These are phyloP conservation scores for Theileria orientalis DNA, from an alignment of 169 alveolate species.

Conservation along the genomic window DNA sequence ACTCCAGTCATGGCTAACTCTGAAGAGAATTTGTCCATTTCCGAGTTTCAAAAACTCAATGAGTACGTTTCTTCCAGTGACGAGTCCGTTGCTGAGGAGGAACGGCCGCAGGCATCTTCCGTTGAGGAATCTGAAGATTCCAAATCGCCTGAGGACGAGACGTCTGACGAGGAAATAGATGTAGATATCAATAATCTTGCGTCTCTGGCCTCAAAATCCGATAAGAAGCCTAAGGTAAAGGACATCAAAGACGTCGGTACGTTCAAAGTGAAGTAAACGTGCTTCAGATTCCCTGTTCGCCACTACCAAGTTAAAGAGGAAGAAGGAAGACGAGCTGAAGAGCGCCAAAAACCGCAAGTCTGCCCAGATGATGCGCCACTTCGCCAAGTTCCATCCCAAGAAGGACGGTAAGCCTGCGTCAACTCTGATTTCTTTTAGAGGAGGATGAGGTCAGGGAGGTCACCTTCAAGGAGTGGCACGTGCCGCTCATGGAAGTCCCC, in stretches of 20 bases:
- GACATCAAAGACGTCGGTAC: conserved; percentile 6
- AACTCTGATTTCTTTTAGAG: background rate
- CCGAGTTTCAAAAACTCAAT: conserved; percentile 4
- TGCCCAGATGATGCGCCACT: conserved; percentile 1
- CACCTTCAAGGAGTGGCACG: conserved; percentile 27
- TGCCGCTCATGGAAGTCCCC: conserved; percentile 17
- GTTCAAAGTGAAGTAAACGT: background rate
- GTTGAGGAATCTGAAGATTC: background rate
- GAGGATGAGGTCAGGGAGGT: background rate
- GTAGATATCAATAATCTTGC: conserved; percentile 3
- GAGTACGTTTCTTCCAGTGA: conserved; percentile 12
- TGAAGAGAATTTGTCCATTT: conserved; percentile 4
- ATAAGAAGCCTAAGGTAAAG: conserved; percentile 1
- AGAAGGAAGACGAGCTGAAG: background rate
- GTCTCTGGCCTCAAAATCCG: background rate
- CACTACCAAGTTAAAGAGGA: background rate
- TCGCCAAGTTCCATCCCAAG: background rate
- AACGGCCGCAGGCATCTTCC: background rate
- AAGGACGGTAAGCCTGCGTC: conserved; percentile 2
- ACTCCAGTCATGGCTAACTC: background rate
- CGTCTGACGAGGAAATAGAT: conserved; percentile 16
- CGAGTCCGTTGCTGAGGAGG: background rate
- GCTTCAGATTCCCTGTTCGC: background rate
- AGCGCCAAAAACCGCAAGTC: background rate
- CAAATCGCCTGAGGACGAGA: background rate